A percentile compares a stretch with the other conserved stretches of the same genome.
Evolutionary conservation across 345 rosid species (phyloP).

Genomic region (Populus davidiana): DNA sequence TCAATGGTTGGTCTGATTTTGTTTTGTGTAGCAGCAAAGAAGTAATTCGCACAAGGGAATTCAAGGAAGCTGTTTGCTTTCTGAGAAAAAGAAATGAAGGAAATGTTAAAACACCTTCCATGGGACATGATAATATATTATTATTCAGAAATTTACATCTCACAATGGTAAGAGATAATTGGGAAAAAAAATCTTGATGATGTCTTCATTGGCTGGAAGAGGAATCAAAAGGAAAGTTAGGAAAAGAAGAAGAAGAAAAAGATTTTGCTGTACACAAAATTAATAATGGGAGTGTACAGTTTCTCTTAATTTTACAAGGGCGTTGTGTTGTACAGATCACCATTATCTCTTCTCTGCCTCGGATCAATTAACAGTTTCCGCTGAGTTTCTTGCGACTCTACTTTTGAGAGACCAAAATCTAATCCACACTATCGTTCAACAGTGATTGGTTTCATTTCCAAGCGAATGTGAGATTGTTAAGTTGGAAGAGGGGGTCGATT

Average conservation of each 20-base stretch:
- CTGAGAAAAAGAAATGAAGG: neutral
- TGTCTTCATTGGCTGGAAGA: neutral
- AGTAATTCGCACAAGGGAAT: neutral
- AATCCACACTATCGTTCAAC: neutral
- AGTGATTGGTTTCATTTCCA: neutral
- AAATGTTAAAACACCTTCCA: neutral
- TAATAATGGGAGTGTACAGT: conserved; percentile 26
- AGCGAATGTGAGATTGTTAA: neutral
- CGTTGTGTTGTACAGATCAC: neutral
- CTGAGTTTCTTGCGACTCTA: neutral
- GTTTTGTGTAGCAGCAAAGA: neutral
- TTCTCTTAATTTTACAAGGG: conserved; percentile 28
- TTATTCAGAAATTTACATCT: neutral
- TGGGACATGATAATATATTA: neutral
- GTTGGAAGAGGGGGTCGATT: conserved; percentile 4
- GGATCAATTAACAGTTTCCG: conserved; percentile 24
- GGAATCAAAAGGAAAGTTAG: neutral
- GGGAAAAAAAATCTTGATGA: neutral
- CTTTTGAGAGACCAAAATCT: neutral
- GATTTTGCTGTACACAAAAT: conserved; percentile 45
- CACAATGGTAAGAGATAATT: neutral
- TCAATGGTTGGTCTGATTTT: neutral
- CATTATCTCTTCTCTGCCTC: conserved; percentile 16
- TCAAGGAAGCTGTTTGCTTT: neutral
- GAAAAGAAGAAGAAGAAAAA: neutral